Evolutionary conservation across 2,329 filamentous ascomycete species (phyloP).

Genomic region (Periconia sp.): DNA sequence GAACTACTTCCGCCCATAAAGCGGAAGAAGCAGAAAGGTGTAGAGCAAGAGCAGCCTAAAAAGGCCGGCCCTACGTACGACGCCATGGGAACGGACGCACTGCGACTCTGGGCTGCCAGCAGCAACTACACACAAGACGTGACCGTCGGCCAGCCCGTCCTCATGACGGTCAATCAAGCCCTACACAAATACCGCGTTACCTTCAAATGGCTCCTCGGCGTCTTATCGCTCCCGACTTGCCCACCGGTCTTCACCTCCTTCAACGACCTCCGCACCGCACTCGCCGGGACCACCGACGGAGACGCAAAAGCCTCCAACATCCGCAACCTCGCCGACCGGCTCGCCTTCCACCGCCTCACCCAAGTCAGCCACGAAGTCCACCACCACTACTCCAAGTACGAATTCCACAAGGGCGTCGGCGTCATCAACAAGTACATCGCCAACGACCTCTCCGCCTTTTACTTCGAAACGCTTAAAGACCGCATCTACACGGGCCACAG

Average conservation of each 20-base stretch:
- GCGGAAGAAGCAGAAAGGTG: slow-evolving; percentile 59
- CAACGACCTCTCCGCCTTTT: slow-evolving; percentile 85
- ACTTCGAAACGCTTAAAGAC: slow-evolving; percentile 91
- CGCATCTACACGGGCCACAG: slow-evolving; percentile 81
- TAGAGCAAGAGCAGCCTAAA: slow-evolving; percentile 32
- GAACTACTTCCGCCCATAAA: slow-evolving; percentile 72
- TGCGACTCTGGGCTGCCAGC: slow-evolving; percentile 88
- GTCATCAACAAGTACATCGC: slow-evolving; percentile 79
- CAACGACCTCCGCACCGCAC: slow-evolving; percentile 15
- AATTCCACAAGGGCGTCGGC: slow-evolving; percentile 78
- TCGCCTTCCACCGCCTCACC: slow-evolving; percentile 75
- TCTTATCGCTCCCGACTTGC: slow-evolving; percentile 48
- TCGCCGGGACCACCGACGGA: slow-evolving; percentile 7
- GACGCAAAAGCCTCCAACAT: neutral
- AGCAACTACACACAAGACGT: slow-evolving; percentile 91
- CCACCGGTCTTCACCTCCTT: slow-evolving; percentile 30
- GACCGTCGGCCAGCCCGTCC: slow-evolving; percentile 73
- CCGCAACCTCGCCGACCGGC: slow-evolving; percentile 50
- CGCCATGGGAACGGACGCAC: slow-evolving; percentile 78
- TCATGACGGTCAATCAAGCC: slow-evolving; percentile 73
- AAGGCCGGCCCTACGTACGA: slow-evolving; percentile 57
- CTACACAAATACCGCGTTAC: slow-evolving; percentile 87
- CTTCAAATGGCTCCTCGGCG: slow-evolving; percentile 85
- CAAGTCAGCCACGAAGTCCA: slow-evolving; percentile 67
- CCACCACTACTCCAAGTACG: slow-evolving; percentile 67